Base-by-base conservation (phyloP, 2,329 filamentous ascomycete species). In the Chrysoporthe cubensis region DNA sequence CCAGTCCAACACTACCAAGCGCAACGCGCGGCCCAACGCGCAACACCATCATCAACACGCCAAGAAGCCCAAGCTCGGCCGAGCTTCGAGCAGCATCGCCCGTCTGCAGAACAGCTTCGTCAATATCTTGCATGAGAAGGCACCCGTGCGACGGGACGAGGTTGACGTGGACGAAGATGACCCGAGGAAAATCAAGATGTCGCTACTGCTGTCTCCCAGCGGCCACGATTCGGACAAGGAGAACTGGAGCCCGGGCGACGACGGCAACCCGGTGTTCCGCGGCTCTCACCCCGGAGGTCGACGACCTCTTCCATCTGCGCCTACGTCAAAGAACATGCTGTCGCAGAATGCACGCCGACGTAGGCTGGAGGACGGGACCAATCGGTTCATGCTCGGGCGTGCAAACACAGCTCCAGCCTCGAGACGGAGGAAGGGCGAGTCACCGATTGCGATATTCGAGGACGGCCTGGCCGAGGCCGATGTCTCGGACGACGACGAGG, bases 221-320 rank as follows among this genome's bases (percentile, higher is more conserved):
- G 87, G 80, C 77, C 83, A 88, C 61, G 94, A 97, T 74, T 97
- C 93, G 1, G 95, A 98, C 77, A 98, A 98, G 80, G 95, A 98
- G 81, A 98, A 98, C 76, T 96, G 93, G 86, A 87, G 82, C 75
- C 90, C 83, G 1, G 83, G 82, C 71, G 83, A 83, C 71, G 82
- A 83, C 54, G 82, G 78, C 9, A 81, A 79, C 70, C 73, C 78
- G 64, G 78, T 68, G 4, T 66, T 66, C 37, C 69, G 71, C 71
- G 63, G 71, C 65, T 61, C 66, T 73, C 72, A 71, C 64, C 67
- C 52, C 8, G 71, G 61, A 77, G 77, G 69, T 11, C 69, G 77
- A 63, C 79, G 79, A 37, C 79, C 78, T 4, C 72, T 82, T 50
- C 81, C 81, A 4, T 75, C 77, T 4, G 73, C 72, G 11, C 73